Evolutionary conservation across 495 filamentous ascomycete genomes (phyloP).

Genomic region (Penicillium egyptiacum): DNA sequence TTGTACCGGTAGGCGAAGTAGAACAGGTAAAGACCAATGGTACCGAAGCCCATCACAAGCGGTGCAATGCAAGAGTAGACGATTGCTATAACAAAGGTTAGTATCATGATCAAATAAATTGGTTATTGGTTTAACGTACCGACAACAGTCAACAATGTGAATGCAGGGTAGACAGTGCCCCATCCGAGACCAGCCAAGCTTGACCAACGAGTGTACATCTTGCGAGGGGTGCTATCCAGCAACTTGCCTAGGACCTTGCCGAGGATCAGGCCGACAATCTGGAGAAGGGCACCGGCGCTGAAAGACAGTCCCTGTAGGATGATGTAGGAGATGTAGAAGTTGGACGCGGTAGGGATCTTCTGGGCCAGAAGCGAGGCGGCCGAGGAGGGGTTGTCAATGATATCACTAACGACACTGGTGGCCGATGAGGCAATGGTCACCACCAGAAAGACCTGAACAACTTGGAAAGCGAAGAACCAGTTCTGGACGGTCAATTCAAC

Average conservation of each 20-base stretch:
- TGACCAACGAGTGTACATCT: conserved; percentile 68
- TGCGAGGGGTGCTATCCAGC: conserved; percentile 72
- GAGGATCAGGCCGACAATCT: conserved; percentile 74
- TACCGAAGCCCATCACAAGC: conserved; percentile 82
- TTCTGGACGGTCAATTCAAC: conserved; percentile 90
- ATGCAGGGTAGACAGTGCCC: conserved; percentile 86
- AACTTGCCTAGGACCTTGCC: conserved; percentile 74
- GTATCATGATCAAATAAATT: not conserved
- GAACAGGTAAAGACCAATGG: conserved; percentile 79
- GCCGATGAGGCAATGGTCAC: conserved; percentile 75
- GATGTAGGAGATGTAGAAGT: conserved; percentile 95
- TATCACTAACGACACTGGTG: conserved; percentile 52
- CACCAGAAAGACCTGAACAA: conserved; percentile 92
- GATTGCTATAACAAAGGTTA: conserved; percentile 53
- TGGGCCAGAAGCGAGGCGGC: conserved; percentile 66
- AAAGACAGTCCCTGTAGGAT: conserved; percentile 90
- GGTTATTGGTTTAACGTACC: conserved; percentile 34
- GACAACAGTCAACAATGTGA: conserved; percentile 83
- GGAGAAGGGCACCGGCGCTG: conserved; percentile 70
- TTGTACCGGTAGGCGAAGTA: conserved; percentile 97
- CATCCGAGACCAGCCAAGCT: conserved; percentile 67
- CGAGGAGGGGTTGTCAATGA: conserved; percentile 60
- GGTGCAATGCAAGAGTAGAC: conserved; percentile 91
- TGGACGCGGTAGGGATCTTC: conserved; percentile 78
- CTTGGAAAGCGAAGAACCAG: conserved; percentile 91